Conservation (phyloP, 2,329 filamentous ascomycete species). For the Beauveria pseudobassiana region DNA sequence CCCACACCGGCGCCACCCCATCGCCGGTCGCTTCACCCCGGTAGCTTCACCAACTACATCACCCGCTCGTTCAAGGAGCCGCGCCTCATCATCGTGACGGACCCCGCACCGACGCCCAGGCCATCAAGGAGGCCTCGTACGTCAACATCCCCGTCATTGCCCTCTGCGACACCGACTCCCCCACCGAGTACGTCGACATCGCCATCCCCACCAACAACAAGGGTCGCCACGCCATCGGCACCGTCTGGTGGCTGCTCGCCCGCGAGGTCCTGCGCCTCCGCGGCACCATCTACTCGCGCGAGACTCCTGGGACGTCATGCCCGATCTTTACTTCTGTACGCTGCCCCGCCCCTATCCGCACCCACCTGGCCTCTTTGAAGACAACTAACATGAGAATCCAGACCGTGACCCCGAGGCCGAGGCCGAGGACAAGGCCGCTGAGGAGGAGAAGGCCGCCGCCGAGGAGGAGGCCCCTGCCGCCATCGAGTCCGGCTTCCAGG, state of each 20-base stretch:
- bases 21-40: constrained; percentile 98
- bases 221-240: constrained; percentile 97
- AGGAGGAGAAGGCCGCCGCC: constrained; percentile 69
- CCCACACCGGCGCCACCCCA: constrained; percentile 97
- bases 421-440: constrained; percentile 94
- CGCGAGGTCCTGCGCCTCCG: constrained; percentile 99
- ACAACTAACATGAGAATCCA: constrained; percentile 22
- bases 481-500: constrained; percentile 70
- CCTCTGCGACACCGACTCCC: constrained; percentile 97
- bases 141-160: constrained; percentile 99
- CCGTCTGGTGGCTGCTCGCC: constrained; percentile 99
- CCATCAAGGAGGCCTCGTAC: constrained; percentile 99
- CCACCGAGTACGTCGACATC: constrained; percentile 98
- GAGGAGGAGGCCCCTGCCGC: constrained; percentile 77
- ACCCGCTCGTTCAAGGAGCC: constrained; percentile 99
- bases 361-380: no score
- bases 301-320: constrained; percentile 98
- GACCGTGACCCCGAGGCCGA: constrained; percentile 98
- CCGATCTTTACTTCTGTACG: constrained; percentile 97
- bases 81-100: constrained; percentile 98
- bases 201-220: constrained; percentile 99
- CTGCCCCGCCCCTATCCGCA: constrained; percentile 16
- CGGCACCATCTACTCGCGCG: constrained; percentile 90
- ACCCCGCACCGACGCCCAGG: constrained; percentile 98
- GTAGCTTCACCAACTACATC: constrained; percentile 99